phyloP scores from a whole-genome alignment of 345 rosid species.

The Eucalyptus tenuipes region DNA sequence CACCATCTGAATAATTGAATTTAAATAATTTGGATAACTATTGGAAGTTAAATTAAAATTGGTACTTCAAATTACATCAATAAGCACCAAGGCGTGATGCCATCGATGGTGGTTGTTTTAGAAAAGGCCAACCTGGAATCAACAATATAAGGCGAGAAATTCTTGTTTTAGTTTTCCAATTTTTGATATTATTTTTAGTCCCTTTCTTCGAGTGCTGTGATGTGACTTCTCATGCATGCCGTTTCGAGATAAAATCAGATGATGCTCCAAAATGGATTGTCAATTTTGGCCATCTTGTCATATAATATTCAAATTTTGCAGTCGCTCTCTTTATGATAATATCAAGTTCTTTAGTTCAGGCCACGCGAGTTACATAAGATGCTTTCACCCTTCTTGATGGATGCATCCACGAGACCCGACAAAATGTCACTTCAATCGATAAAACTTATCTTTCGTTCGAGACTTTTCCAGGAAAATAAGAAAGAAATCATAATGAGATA shows the following conservation, averaged over 20 bases:
- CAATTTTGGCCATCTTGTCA: background rate
- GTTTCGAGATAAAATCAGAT: background rate
- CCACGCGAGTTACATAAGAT: background rate
- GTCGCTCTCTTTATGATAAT: background rate
- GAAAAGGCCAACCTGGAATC: background rate
- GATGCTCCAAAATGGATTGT: background rate
- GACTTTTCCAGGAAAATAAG: background rate
- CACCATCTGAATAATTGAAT: background rate
- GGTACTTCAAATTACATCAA: background rate
- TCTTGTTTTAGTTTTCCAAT: background rate
- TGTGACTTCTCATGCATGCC: background rate
- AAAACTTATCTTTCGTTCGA: background rate
- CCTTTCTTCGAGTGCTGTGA: background rate
- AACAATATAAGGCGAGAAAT: background rate
- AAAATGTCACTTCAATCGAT: background rate
- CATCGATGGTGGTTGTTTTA: background rate
- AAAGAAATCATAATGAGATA: background rate
- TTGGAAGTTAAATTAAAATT: background rate
- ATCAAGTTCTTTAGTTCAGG: background rate
- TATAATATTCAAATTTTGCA: background rate
- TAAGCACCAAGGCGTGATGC: background rate
- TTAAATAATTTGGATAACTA: background rate
- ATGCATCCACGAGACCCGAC: background rate
- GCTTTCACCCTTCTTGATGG: background rate
- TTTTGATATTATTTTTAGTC: background rate